Percentiles rank a stretch among this genome's conserved stretches.
phyloP scores from a whole-genome alignment of 2,329 filamentous ascomycete genomes.

The Trichoderma citrinoviride region DNA sequence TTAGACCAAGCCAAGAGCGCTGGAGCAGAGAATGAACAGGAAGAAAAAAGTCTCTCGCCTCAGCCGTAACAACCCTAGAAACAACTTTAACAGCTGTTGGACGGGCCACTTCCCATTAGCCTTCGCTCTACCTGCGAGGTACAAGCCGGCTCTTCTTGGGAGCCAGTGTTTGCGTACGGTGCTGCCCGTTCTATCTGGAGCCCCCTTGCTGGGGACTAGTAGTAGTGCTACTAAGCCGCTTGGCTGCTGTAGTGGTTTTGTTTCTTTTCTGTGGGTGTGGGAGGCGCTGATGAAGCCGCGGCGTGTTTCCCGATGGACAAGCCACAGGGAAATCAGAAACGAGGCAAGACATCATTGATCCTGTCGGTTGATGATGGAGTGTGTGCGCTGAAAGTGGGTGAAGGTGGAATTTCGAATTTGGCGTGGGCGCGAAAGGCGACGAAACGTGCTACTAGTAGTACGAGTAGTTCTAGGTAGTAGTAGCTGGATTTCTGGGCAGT shows the following conservation, averaged over 20 bases:
- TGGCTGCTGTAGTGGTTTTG: too few relatives aligned
- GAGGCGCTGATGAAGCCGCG: background rate
- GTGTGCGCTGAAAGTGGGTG: too few relatives aligned
- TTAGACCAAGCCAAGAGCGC: too few relatives aligned
- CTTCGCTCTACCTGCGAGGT: background rate
- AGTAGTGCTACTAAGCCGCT: background rate
- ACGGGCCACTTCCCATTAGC: too few relatives aligned
- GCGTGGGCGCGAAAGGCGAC: too few relatives aligned
- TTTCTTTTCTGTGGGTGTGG: background rate
- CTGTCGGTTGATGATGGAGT: background rate
- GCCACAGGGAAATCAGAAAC: background rate
- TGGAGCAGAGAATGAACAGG: background rate
- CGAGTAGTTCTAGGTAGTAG: too few relatives aligned
- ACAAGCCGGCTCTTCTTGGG: conserved; percentile 14
- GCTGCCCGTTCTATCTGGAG: conserved; percentile 2
- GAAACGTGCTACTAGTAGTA: background rate
- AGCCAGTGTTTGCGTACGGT: conserved; percentile 20
- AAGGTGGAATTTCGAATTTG: too few relatives aligned
- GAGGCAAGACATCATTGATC: background rate
- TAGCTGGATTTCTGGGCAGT: too few relatives aligned
- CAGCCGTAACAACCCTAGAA: conserved; percentile 9
- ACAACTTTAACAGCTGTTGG: background rate
- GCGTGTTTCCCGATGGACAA: conserved; percentile 1
- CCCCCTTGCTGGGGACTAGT: background rate
- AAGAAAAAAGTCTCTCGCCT: conserved; percentile 13